phyloP scores from a whole-genome alignment of 2,329 filamentous ascomycete species.

The Trichoderma afroharzianum region DNA sequence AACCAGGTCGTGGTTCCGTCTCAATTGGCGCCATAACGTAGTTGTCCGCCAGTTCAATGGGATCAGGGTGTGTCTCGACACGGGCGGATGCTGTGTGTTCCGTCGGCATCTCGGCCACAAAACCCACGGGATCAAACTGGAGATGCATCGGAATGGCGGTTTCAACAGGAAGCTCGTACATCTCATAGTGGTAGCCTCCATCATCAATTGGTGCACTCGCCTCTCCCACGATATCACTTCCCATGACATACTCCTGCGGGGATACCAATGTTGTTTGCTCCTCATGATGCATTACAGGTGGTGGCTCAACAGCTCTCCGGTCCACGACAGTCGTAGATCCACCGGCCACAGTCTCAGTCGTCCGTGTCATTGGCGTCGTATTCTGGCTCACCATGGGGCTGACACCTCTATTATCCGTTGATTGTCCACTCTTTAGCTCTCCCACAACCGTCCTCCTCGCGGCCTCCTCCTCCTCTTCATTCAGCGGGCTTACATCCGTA shows the following conservation, averaged over 20 bases:
- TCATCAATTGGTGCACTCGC: constrained; percentile 8
- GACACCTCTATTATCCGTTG: constrained; percentile 24
- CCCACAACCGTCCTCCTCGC: constrained; percentile 27
- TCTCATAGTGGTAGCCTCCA: constrained; percentile 4
- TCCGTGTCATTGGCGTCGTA: constrained; percentile 28
- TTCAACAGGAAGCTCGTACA: constrained; percentile 31
- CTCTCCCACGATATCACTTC: constrained; percentile 5
- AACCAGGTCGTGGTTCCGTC: constrained; percentile 25
- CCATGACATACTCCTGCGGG: constrained; percentile 18
- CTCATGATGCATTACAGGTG: neutral
- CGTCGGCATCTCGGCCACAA: constrained; percentile 47
- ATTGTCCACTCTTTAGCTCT: neutral
- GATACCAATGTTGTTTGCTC: neutral
- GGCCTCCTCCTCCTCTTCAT: constrained; percentile 36
- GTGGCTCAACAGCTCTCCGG: neutral
- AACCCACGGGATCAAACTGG: constrained; percentile 39
- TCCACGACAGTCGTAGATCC: neutral
- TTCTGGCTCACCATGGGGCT: constrained; percentile 30
- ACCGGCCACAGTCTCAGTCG: constrained; percentile 20
- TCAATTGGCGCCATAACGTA: constrained; percentile 36
- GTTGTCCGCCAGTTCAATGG: constrained; percentile 44
- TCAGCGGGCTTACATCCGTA: constrained; percentile 43
- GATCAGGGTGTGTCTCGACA: constrained; percentile 42
- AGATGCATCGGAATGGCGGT: constrained; percentile 22
- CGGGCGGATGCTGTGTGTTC: constrained; percentile 39